phyloP scores from a whole-genome alignment of 345 rosid species.

The Isatis tinctoria region DNA sequence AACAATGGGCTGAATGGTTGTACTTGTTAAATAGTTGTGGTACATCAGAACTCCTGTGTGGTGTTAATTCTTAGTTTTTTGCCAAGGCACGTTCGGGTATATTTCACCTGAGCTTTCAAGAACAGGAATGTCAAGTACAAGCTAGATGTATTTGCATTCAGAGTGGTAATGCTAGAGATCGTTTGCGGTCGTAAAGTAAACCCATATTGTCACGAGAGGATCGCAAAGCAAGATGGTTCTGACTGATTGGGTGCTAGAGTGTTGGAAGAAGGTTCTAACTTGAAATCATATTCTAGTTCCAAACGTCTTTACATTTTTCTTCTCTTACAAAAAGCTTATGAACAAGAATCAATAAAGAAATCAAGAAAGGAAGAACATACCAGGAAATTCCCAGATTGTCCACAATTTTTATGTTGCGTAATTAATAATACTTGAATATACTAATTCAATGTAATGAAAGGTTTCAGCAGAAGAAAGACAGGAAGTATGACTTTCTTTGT shows the following conservation, averaged over 20 bases:
- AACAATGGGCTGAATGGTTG: too few relatives aligned
- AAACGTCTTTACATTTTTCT: background rate
- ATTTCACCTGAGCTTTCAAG: constrained; percentile 73
- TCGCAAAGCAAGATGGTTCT: constrained; percentile 1
- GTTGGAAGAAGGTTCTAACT: constrained; percentile 3
- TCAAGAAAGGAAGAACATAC: background rate
- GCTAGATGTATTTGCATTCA: constrained; percentile 66
- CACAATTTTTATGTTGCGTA: background rate
- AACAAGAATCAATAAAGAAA: background rate
- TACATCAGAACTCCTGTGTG: too few relatives aligned
- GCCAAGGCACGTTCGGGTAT: constrained; percentile 77
- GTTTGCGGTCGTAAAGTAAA: constrained; percentile 48
- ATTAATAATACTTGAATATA: too few relatives aligned
- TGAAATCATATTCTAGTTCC: background rate
- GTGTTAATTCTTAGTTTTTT: too few relatives aligned
- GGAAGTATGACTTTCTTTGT: too few relatives aligned
- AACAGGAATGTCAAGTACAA: constrained; percentile 57
- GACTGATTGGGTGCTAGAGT: constrained; percentile 23
- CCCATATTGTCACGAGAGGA: constrained; percentile 36
- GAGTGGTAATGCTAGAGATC: constrained; percentile 61
- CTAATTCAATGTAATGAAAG: too few relatives aligned
- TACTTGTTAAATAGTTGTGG: too few relatives aligned
- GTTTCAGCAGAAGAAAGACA: too few relatives aligned
- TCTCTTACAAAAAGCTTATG: too few relatives aligned
- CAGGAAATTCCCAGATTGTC: background rate